Conservation (phyloP, 140 eudicot species). For the Senecio squalidus region DNA sequence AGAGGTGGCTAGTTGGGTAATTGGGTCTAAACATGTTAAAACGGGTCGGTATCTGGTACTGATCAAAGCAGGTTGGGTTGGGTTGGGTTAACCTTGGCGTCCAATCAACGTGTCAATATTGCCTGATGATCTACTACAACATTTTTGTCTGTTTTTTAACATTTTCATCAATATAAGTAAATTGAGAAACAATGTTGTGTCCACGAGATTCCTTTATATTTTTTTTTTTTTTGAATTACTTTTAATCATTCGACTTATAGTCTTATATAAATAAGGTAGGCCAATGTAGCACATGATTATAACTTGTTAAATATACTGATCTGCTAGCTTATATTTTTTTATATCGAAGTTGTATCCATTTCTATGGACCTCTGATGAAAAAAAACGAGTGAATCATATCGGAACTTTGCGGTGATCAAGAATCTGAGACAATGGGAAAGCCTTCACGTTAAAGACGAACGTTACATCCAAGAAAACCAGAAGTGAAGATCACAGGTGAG, state of each 20-base stretch:
- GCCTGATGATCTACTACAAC: too few species aligned
- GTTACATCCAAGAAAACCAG: slow-evolving; percentile 61
- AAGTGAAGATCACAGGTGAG: slow-evolving; percentile 67
- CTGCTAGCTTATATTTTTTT: neutral
- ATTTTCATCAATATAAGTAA: neutral
- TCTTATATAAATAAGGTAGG: neutral
- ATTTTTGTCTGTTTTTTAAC: too few species aligned
- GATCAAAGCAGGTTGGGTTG: too few species aligned
- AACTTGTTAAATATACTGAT: neutral
- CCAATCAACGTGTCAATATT: too few species aligned
- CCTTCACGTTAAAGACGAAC: slow-evolving; percentile 85
- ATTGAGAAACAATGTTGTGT: neutral
- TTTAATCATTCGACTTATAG: neutral
- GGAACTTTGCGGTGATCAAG: slow-evolving; percentile 79
- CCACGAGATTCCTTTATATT: neutral
- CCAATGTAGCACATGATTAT: neutral
- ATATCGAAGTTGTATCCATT: slow-evolving; percentile 82
- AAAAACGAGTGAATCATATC: slow-evolving; percentile 79
- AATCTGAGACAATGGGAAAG: slow-evolving; percentile 81
- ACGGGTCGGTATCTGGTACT: too few species aligned
- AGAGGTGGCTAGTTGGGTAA: neutral
- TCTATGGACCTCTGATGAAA: slow-evolving; percentile 89
- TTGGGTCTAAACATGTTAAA: too few species aligned
- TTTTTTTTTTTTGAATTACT: neutral
- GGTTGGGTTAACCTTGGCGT: too few species aligned